Evolutionary conservation across 148 eudicot species (phyloP), one percentile per base, ranked within the genome.

Genomic region (Polygonum maritimum): DNA sequence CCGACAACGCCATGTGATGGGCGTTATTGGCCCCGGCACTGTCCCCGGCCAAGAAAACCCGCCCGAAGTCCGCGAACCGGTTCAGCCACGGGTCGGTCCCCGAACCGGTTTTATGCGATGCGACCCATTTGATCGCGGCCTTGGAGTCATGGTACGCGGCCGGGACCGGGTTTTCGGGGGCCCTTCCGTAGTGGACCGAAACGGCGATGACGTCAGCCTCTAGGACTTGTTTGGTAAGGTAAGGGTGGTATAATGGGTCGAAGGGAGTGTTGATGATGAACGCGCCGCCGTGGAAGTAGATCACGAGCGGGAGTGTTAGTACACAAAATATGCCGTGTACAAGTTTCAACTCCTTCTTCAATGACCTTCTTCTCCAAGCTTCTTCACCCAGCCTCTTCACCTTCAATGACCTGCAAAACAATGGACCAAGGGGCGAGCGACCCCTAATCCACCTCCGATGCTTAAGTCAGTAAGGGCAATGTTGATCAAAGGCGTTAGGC

Each of bases 11-110:
- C 71, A 82, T 1, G 2, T 15, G 71, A 35, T 79, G 74, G 3
- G 77, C 48, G 0, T 76, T 82, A 65, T 82, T 82, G 5, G 76
- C 81, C 0, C 81, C 84, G 2, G 74, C 81, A 18, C 81, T 79
- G n/a, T 82, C 84, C 31, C 84, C 84, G 11, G 73, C 81, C 1
- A 76, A 8, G 47, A 75, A 82, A 3, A 79, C 75, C 2, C 39
- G 55, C 9, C 7, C 12, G n/a, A 75, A 57, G 21, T 75, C 77
- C 47, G 70, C 77, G 49, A 54, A 14, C 9, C 18, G 57, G 69
- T 55, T 58, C 54, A 5, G 74, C 67, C 31, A 9, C 51, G 78
- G 69, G 14, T 78, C 76, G 0, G 78, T 65, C 2, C 73, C 78
- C 26, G 60, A 75, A 67, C 84, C 79, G 47, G 18, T 1, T n/a